A percentile compares a stretch with the other conserved stretches of the same genome.
These are phyloP conservation scores for Stephania japonica DNA, from an alignment of 164 flowering plant species.

Conservation along the genomic window DNA sequence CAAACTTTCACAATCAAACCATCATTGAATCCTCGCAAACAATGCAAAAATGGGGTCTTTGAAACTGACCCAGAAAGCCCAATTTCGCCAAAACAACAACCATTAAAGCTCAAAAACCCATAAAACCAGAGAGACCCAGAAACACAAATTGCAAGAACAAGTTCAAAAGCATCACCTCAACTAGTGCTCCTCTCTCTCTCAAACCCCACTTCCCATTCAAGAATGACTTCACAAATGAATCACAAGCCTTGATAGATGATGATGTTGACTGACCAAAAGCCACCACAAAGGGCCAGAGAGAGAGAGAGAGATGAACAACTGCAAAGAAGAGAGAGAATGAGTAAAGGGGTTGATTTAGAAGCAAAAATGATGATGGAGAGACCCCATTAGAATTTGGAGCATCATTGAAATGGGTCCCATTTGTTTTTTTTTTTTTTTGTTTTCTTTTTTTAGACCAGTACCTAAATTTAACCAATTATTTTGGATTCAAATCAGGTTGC, in stretches of 20 bases:
- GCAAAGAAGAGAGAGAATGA: neutral
- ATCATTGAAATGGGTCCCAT: neutral
- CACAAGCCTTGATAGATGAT: neutral
- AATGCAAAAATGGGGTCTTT: constrained; percentile 1
- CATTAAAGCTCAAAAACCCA: neutral
- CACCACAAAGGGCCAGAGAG: neutral
- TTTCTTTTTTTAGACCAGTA: too few species aligned
- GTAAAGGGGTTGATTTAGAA: constrained; percentile 7
- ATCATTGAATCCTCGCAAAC: neutral
- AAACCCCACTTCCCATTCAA: constrained; percentile 12
- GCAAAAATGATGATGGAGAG: constrained; percentile 1
- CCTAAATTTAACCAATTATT: too few species aligned
- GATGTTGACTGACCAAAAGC: constrained; percentile 7
- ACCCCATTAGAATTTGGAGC: neutral
- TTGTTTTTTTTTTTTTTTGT: too few species aligned
- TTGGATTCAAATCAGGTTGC: too few species aligned
- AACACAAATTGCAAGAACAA: neutral
- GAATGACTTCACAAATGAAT: constrained; percentile 4
- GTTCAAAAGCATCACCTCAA: constrained; percentile 1
- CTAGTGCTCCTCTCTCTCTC: neutral
- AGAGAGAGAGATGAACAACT: neutral
- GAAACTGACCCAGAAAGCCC: constrained; percentile 3
- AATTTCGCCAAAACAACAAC: neutral
- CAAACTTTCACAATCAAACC: neutral
- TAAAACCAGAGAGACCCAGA: neutral